Evolutionary conservation across 2,329 filamentous ascomycete genomes (phyloP).

Genomic region (Stachybotrys chartarum): DNA sequence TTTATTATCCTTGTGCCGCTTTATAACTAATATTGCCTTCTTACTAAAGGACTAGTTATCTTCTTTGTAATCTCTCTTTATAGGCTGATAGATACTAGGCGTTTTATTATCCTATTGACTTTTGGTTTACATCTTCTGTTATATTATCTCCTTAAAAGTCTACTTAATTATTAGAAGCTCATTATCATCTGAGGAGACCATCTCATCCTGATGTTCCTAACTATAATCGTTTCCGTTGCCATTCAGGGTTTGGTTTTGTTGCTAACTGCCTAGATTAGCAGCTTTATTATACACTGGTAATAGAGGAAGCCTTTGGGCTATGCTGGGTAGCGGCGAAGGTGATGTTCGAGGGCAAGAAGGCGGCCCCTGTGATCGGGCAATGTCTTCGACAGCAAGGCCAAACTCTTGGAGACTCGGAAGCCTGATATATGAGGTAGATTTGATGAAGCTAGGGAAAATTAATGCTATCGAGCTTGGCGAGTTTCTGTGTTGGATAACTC

Average conservation of each 20-base stretch:
- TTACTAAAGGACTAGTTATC: background rate
- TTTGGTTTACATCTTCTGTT: background rate
- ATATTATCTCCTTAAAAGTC: background rate
- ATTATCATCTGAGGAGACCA: background rate
- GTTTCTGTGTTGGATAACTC: too few relatives aligned
- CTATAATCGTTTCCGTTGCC: background rate
- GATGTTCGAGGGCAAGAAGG: background rate
- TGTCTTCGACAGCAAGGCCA: background rate
- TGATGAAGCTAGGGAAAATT: too few relatives aligned
- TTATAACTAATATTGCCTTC: background rate
- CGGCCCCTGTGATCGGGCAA: background rate
- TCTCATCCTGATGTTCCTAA: too few relatives aligned
- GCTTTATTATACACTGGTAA: background rate
- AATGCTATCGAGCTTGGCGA: too few relatives aligned
- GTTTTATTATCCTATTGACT: background rate
- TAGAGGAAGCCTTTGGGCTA: background rate
- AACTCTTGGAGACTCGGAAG: background rate
- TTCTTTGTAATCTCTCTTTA: background rate
- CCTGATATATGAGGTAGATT: too few relatives aligned
- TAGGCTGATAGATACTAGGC: background rate
- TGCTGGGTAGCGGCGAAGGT: background rate
- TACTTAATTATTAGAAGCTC: background rate
- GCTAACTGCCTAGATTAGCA: background rate
- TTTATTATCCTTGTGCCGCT: background rate
- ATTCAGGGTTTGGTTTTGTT: background rate